These are phyloP conservation scores for Aspergillus jensenii DNA, from an alignment of 2,329 filamentous ascomycete species.

Conservation along the genomic window DNA sequence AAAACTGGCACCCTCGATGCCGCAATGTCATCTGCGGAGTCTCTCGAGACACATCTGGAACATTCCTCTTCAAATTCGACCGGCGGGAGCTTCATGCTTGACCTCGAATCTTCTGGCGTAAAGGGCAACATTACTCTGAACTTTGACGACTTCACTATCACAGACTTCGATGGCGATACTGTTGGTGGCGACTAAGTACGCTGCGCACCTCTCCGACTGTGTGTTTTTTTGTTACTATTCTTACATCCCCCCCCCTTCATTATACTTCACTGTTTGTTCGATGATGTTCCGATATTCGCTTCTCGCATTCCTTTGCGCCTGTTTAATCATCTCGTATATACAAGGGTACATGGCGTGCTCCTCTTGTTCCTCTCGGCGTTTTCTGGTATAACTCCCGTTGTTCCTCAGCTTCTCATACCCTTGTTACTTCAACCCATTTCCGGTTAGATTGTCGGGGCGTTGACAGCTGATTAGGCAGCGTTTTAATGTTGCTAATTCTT, in stretches of 20 bases:
- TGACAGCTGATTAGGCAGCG: background rate
- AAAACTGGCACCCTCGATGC: conserved; percentile 31
- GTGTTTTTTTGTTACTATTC: background rate
- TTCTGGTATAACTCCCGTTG: background rate
- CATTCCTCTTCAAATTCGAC: conserved; percentile 24
- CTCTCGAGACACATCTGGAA: conserved; percentile 33
- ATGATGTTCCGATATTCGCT: background rate
- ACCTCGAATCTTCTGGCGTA: conserved; percentile 20
- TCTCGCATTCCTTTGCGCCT: conserved; percentile 2
- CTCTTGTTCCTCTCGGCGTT: background rate
- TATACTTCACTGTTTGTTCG: background rate
- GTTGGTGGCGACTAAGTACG: conserved; percentile 22
- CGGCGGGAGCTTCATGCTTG: conserved; percentile 22
- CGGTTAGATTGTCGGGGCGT: background rate
- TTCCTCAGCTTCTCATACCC: background rate
- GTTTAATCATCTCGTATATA: background rate
- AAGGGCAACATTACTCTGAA: conserved; percentile 32
- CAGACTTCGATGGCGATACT: conserved; percentile 16
- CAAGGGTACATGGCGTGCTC: background rate
- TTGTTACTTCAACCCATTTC: background rate
- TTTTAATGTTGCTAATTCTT: background rate
- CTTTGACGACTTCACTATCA: conserved; percentile 39
- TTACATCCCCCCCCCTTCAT: background rate
- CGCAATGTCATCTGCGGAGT: conserved; percentile 28
- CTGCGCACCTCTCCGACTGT: background rate